phyloP scores from a whole-genome alignment of 768 basidiomycete genomes.

The Leccinellum albellum region DNA sequence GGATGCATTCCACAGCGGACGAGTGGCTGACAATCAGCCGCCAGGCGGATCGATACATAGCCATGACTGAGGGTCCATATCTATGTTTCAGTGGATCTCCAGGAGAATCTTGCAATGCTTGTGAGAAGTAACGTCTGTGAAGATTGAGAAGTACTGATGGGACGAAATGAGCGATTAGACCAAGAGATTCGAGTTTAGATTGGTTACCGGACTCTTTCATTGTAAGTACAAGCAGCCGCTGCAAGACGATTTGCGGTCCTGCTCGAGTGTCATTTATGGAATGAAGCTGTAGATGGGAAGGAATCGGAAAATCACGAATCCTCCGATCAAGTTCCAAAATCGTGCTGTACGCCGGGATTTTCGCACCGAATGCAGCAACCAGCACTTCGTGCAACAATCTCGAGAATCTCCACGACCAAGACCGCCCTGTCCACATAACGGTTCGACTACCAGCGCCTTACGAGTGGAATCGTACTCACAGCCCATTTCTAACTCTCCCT shows the following conservation, averaged over 20 bases:
- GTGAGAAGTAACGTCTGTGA: constrained; percentile 65
- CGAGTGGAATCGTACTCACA: constrained; percentile 34
- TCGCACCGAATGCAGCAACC: constrained; percentile 49
- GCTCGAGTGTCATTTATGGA: constrained; percentile 17
- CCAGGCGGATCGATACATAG: constrained; percentile 71
- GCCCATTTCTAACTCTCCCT: constrained; percentile 36
- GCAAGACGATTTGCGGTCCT: constrained; percentile 30
- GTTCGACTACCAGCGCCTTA: background rate
- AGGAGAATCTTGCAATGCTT: constrained; percentile 59
- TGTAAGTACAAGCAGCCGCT: constrained; percentile 42
- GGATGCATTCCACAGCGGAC: constrained; percentile 38
- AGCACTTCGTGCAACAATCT: constrained; percentile 50
- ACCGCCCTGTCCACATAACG: constrained; percentile 39
- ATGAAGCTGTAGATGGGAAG: constrained; percentile 41
- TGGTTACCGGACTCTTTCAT: constrained; percentile 49
- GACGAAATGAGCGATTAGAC: background rate
- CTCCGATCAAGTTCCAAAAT: constrained; percentile 58
- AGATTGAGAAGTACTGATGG: constrained; percentile 56
- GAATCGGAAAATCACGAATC: constrained; percentile 58
- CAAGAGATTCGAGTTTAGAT: background rate
- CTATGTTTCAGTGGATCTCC: constrained; percentile 55
- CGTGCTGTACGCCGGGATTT: constrained; percentile 45
- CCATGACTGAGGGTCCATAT: constrained; percentile 67
- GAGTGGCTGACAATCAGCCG: constrained; percentile 51
- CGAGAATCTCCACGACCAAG: constrained; percentile 55